phyloP scores from a whole-genome alignment of 768 basidiomycete genomes.

The Collybia mongolica region DNA sequence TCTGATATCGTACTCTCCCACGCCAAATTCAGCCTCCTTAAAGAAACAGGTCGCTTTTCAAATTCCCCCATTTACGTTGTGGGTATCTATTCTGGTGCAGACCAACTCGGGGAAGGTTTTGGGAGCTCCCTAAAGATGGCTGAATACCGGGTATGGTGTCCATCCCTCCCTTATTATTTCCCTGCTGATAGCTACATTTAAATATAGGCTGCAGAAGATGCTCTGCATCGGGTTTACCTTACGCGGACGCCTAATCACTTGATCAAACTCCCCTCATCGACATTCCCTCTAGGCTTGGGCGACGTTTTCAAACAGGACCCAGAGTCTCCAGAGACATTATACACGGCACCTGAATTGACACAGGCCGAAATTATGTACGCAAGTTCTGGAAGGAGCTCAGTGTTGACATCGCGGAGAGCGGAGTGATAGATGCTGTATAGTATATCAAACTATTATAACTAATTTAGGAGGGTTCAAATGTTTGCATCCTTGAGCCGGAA shows the following conservation, averaged over 20 bases:
- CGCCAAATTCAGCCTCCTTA: constrained; percentile 64
- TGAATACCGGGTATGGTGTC: constrained; percentile 72
- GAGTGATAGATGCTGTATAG: constrained; percentile 8
- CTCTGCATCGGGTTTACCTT: constrained; percentile 79
- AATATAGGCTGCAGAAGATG: constrained; percentile 79
- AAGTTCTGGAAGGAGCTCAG: constrained; percentile 59
- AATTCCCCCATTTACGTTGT: constrained; percentile 94
- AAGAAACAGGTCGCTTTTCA: constrained; percentile 89
- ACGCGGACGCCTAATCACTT: constrained; percentile 71
- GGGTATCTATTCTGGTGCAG: constrained; percentile 84
- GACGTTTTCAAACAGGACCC: constrained; percentile 49
- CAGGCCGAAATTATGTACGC: constrained; percentile 68
- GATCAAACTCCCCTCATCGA: constrained; percentile 69
- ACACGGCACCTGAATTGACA: constrained; percentile 53
- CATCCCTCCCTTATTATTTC: neutral
- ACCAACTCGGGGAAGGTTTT: constrained; percentile 92
- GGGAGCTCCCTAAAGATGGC: constrained; percentile 94
- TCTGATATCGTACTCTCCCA: neutral
- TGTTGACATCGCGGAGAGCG: constrained; percentile 11
- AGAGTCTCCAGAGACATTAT: constrained; percentile 43
- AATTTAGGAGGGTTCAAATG: constrained; percentile 1
- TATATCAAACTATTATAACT: constrained; percentile 1
- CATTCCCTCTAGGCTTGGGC: constrained; percentile 59
- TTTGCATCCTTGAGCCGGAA: neutral
- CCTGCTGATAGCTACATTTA: constrained; percentile 1